Percentiles rank a stretch among this genome's conserved stretches.
phyloP scores from a whole-genome alignment of 495 filamentous ascomycete genomes.

The Tuber melanosporum region DNA sequence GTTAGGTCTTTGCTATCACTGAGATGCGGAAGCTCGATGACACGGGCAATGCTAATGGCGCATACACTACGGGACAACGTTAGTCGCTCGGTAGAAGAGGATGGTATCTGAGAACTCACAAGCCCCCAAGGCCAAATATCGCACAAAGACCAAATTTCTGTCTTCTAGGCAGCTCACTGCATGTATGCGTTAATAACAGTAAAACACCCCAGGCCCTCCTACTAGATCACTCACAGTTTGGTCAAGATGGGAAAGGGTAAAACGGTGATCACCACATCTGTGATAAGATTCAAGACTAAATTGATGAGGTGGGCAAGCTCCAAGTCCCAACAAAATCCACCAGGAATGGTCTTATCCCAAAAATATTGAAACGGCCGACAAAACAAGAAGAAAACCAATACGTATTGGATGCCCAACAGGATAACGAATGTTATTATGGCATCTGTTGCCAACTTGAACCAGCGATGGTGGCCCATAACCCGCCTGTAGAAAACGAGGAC shows the following conservation, averaged over 20 bases:
- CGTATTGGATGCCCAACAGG: neutral
- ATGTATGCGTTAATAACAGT: neutral
- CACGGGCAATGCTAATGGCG: conserved; percentile 1
- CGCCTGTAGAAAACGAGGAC: conserved; percentile 12
- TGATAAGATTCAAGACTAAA: neutral
- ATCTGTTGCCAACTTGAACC: conserved; percentile 2
- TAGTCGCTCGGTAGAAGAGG: neutral
- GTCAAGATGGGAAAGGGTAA: conserved; percentile 2
- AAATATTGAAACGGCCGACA: conserved; percentile 3
- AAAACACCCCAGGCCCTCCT: neutral
- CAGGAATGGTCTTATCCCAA: conserved; percentile 4
- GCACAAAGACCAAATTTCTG: conserved; percentile 5
- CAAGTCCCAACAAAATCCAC: conserved; percentile 9
- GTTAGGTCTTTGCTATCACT: conserved; percentile 8
- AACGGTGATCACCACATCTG: conserved; percentile 8
- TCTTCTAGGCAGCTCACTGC: conserved; percentile 5
- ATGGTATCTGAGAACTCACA: conserved; percentile 1
- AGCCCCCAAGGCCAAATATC: conserved; percentile 9
- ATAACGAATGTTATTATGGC: neutral
- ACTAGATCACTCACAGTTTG: conserved; percentile 5
- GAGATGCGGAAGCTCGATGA: conserved; percentile 10
- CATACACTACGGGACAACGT: neutral
- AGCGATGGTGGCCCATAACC: neutral
- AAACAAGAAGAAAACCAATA: neutral
- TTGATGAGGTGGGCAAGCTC: neutral